phyloP scores from a whole-genome alignment of 1,284 basidiomycete species.

The Cystobasidium pallidum region DNA sequence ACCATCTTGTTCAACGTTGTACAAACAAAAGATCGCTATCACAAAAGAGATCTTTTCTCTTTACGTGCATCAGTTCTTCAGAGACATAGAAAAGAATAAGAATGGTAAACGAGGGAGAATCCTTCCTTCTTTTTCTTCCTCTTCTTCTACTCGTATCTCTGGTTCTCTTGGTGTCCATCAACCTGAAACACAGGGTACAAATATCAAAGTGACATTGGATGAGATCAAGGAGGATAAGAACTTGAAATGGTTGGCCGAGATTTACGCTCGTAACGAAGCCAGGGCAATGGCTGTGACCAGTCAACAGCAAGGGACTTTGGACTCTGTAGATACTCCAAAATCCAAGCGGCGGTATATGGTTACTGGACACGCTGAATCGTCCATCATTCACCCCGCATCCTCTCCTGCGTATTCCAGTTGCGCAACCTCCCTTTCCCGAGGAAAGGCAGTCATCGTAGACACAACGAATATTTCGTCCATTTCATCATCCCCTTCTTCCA shows the following conservation, averaged over 20 bases:
- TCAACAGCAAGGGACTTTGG: neutral
- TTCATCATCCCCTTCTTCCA: neutral
- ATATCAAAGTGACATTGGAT: conserved; percentile 4
- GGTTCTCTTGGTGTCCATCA: neutral
- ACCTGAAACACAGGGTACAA: neutral
- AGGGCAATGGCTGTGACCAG: neutral
- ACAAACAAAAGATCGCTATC: conserved; percentile 22
- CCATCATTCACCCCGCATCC: conserved; percentile 10
- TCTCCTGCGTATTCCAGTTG: conserved; percentile 1
- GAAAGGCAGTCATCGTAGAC: neutral
- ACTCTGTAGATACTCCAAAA: neutral
- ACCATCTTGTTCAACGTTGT: conserved; percentile 32
- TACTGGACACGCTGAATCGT: neutral
- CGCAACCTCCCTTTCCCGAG: neutral
- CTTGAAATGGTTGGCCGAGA: conserved; percentile 36
- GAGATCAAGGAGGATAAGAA: conserved; percentile 38
- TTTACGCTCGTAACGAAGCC: conserved; percentile 31
- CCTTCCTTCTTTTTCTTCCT: conserved; percentile 6
- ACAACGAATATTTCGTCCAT: neutral
- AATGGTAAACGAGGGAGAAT: neutral
- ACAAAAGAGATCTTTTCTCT: conserved; percentile 32
- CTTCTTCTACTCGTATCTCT: neutral
- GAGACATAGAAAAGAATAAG: neutral
- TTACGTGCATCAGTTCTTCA: conserved; percentile 33
- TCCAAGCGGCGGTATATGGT: neutral